Evolutionary conservation across 2,329 filamentous ascomycete genomes (phyloP), one percentile per base, ranked within the genome.

Genomic region (Apiospora marii): DNA sequence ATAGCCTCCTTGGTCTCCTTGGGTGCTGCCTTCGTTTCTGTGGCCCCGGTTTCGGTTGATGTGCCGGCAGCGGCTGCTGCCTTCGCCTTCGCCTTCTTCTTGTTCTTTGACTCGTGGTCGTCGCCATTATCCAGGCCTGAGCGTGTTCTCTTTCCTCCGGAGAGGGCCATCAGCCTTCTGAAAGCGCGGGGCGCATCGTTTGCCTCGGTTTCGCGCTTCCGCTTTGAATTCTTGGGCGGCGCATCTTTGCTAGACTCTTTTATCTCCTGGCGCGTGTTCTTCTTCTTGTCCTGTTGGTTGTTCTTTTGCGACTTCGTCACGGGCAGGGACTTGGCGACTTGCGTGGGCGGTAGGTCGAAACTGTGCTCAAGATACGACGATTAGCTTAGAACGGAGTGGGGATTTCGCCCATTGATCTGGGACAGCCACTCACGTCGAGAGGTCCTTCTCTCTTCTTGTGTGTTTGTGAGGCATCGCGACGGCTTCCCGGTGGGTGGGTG

Each of bases 151-250:
- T 90, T 91, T n/a, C 90, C 87, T 22, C 85, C 83, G 53, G 92
- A 89, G 76, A 91, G 89, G 46, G 93, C 91, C 93, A 98, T 96
- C 74, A 98, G 84, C 16, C 95, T 91, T 74, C 90, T 90, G 82
- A 99, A 99, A 1, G 93, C 94, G 76, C 94, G 93, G 0, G 96
- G 96, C 1, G 93, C 95, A 83, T 98, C 96, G 81, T 97, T 85
- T 43, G 81, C 82, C 69, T 81, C 77, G 64, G 75, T 78, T 46
- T 80, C 81, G 73, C 83, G 80, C 83, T 87, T 91, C 83, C 84
- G 84, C 77, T 87, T 87, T 69, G 78, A 74, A 80, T 82, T 86
- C 81, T 58, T 81, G 72, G 77, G 73, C 46, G 72, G 70, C 64
- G 75, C 78, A 73, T 74, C 78, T 74, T 76, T 77, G 74, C 81